Conservation (phyloP, 2,329 filamentous ascomycete species). For the Penicillium crustosum region DNA sequence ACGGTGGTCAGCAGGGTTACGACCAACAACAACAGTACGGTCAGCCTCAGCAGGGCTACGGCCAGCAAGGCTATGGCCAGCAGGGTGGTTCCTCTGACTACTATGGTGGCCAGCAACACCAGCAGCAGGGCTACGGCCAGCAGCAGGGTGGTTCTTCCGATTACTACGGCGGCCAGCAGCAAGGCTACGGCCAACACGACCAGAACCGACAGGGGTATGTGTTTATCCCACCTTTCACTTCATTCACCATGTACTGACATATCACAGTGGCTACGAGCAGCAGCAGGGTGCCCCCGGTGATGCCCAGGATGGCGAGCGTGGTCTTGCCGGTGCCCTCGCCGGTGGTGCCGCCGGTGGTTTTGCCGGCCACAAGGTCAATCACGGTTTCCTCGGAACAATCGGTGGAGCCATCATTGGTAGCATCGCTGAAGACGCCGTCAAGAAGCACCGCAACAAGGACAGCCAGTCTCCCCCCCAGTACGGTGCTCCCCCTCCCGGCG, state of each 20-base stretch:
- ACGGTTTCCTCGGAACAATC: slow-evolving; percentile 50
- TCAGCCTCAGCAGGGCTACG: slow-evolving; percentile 28
- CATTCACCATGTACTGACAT: slow-evolving; percentile 13
- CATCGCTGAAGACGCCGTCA: slow-evolving; percentile 47
- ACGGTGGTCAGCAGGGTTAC: slow-evolving; percentile 24
- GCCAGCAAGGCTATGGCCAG: slow-evolving; percentile 23
- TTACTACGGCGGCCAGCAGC: slow-evolving; percentile 17
- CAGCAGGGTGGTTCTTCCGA: slow-evolving; percentile 13
- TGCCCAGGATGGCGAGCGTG: slow-evolving; percentile 48
- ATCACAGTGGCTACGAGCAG: slow-evolving; percentile 26
- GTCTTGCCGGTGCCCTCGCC: slow-evolving; percentile 48
- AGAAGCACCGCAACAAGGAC: slow-evolving; percentile 42
- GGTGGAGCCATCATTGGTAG: slow-evolving; percentile 50
- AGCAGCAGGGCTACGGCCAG: slow-evolving; percentile 24
- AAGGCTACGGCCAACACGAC: slow-evolving; percentile 21
- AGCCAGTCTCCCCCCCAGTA: slow-evolving; percentile 31
- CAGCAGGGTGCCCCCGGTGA: slow-evolving; percentile 35
- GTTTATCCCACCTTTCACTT: slow-evolving; percentile 1
- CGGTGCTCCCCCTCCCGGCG: slow-evolving; percentile 6
- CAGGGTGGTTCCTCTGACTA: slow-evolving; percentile 14
- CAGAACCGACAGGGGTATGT: slow-evolving; percentile 32
- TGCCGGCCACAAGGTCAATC: slow-evolving; percentile 49
- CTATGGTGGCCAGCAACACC: slow-evolving; percentile 22
- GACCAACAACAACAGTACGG: slow-evolving; percentile 28
- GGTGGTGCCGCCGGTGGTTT: slow-evolving; percentile 50